Evolutionary conservation across 2,329 filamentous ascomycete genomes (phyloP).

Genomic region (Leptographium flavum): DNA sequence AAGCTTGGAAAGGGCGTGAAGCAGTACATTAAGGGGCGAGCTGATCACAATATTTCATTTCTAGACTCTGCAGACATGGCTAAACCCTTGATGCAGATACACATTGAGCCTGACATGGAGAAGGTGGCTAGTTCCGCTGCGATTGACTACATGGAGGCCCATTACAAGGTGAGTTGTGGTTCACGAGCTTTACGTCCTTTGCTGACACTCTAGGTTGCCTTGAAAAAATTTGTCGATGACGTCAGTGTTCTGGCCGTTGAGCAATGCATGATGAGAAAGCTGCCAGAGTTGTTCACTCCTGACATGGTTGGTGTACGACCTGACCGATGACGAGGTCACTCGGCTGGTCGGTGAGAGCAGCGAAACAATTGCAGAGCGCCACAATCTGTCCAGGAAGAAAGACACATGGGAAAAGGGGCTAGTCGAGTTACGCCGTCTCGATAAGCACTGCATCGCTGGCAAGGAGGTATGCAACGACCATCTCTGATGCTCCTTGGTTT

Average conservation of each 20-base stretch:
- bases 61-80: too few species aligned
- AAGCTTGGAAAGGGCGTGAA: slow-evolving; percentile 1
- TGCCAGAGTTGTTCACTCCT: slow-evolving; percentile 12
- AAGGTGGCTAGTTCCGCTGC: slow-evolving; percentile 22
- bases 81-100: too few species aligned
- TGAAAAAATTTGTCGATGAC: slow-evolving; percentile 16
- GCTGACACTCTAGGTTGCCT: slow-evolving; percentile 12
- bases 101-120: slow-evolving; percentile 21
- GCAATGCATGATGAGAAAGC: slow-evolving; percentile 11
- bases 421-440: slow-evolving; percentile 6
- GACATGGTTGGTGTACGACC: slow-evolving; percentile 11
- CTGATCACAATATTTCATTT: not conserved
- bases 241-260: slow-evolving; percentile 14
- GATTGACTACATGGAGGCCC: slow-evolving; percentile 26
- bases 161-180: slow-evolving; percentile 24
- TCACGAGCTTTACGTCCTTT: not conserved
- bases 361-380: slow-evolving; percentile 9
- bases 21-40: not conserved
- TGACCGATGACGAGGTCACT: slow-evolving; percentile 10
- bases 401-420: slow-evolving; percentile 10
- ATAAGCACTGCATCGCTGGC: slow-evolving; percentile 4
- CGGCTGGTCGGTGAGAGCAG: slow-evolving; percentile 13
- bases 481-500: too few species aligned
- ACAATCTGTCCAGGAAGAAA: slow-evolving; percentile 14
- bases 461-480: not conserved